phyloP scores from a whole-genome alignment of 495 filamentous ascomycete genomes.

The Apodospora peruviana region DNA sequence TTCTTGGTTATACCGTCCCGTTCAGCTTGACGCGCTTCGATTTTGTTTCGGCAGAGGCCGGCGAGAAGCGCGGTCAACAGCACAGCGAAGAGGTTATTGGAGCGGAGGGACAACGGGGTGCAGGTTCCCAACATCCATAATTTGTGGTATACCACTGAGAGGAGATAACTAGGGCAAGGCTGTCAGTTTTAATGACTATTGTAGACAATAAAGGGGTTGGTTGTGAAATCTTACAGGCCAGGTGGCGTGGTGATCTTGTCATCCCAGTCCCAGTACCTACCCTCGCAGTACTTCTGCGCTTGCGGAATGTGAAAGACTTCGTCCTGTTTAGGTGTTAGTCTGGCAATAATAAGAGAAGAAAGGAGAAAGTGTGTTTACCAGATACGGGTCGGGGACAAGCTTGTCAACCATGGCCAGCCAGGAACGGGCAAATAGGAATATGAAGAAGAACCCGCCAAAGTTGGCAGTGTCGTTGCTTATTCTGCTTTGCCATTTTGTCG shows the following conservation, averaged over 20 bases:
- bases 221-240: constrained; percentile 59
- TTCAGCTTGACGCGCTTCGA: constrained; percentile 19
- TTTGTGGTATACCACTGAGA: constrained; percentile 41
- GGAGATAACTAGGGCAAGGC: constrained; percentile 45
- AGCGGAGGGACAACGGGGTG: constrained; percentile 41
- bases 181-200: constrained; percentile 1
- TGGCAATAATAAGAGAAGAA: background rate
- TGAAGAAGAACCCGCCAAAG: constrained; percentile 1
- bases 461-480: background rate
- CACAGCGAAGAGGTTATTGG: constrained; percentile 46
- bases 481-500: background rate
- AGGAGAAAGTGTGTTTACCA: constrained; percentile 59
- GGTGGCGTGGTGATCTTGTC: constrained; percentile 95
- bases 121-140: constrained; percentile 30
- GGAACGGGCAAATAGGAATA: constrained; percentile 12
- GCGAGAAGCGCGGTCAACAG: constrained; percentile 30
- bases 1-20: background rate
- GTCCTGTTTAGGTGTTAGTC: constrained; percentile 49
- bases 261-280: constrained; percentile 76
- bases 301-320: constrained; percentile 95
- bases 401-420: constrained; percentile 37
- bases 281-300: constrained; percentile 77
- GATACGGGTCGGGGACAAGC: constrained; percentile 72
- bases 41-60: constrained; percentile 23
- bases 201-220: background rate